Conservation (phyloP, 345 rosid species). For the Stellera chamaejasme region DNA sequence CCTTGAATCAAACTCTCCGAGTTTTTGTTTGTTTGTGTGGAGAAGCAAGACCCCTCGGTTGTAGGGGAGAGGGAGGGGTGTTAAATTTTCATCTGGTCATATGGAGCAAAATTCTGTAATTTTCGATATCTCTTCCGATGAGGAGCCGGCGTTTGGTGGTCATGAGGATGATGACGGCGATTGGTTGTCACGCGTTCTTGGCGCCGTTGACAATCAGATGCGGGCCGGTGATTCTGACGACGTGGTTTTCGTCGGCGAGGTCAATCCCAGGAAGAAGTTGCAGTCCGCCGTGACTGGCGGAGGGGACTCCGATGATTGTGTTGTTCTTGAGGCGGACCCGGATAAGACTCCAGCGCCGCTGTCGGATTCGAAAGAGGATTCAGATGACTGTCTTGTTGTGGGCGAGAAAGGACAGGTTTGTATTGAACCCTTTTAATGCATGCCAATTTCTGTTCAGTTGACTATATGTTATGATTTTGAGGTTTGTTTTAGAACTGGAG, state of each 20-base stretch:
- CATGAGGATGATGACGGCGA: constrained; percentile 19
- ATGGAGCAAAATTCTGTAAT: constrained; percentile 20
- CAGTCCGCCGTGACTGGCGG: constrained; percentile 7
- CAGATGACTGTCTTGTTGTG: constrained; percentile 42
- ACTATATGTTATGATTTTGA: not conserved
- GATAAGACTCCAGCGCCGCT: constrained; percentile 26
- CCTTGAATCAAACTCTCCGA: not conserved
- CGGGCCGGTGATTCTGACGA: constrained; percentile 39
- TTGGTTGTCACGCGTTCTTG: constrained; percentile 33
- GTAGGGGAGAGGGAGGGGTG: too few relatives aligned
- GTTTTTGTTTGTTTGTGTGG: not conserved
- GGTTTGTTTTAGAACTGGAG: not conserved
- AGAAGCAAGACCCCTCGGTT: not conserved
- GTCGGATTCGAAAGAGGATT: constrained; percentile 12
- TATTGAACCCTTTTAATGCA: not conserved
- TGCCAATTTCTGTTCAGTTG: not conserved
- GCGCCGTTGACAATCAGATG: constrained; percentile 13
- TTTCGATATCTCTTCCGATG: constrained; percentile 56
- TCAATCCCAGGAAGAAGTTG: constrained; percentile 23
- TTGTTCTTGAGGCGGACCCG: constrained; percentile 54
- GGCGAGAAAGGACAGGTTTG: constrained; percentile 42
- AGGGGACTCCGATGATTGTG: constrained; percentile 45
- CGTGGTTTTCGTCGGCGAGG: constrained; percentile 47
- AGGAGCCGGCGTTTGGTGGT: constrained; percentile 24
- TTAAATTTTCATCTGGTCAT: not conserved